Evolutionary conservation across 257 asterid species (phyloP), one percentile per base, ranked within the genome.

Genomic region (Solanum chiquidenum): DNA sequence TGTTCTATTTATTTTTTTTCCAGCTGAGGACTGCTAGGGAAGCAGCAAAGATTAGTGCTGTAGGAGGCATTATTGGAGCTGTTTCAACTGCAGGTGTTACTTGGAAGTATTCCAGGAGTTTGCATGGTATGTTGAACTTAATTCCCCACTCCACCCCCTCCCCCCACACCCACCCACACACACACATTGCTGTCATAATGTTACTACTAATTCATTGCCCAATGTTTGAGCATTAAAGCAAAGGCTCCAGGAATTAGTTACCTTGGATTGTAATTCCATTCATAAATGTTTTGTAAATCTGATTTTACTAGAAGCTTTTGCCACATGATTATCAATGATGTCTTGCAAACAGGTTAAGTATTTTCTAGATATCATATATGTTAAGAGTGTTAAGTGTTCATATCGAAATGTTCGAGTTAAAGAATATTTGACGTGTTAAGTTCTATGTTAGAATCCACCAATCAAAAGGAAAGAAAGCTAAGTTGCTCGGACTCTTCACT

Each of bases 101-200:
- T 87, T 95, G 93, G 95, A 95, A 94, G 91, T 97, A 95, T 92
- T 97, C 99, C 7, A 95, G 90, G 92, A 95, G 98, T 92, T 95
- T 94, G 84, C 98, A 97, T 89, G 99, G 99, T 96, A 91, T 37
- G 89, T 49, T 29, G 44, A 16, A 49, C 86, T 49, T 82, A 11
- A 49, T 3, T 10, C 42, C 44, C 68, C 38, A 4, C 68, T 0
- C 42, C 12, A 8, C 33, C 33, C 37, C 62, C 62, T 1, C 52
- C 16, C 52, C 3, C 14, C 60, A 35, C 21, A 0, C 60, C 3
- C 23, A 1, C 11, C 8, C 42, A 29, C 52, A 18, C 34, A 11
- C 58, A 1, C 64, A 29, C 69, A 3, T 82, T 18, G 21, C 69
- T 82, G 44, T 82, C 86, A 10, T 46, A 31, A 27, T 79, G 1